Conservation (phyloP, 352 stramenopile species). For the Phytophthora ohioensis region DNA sequence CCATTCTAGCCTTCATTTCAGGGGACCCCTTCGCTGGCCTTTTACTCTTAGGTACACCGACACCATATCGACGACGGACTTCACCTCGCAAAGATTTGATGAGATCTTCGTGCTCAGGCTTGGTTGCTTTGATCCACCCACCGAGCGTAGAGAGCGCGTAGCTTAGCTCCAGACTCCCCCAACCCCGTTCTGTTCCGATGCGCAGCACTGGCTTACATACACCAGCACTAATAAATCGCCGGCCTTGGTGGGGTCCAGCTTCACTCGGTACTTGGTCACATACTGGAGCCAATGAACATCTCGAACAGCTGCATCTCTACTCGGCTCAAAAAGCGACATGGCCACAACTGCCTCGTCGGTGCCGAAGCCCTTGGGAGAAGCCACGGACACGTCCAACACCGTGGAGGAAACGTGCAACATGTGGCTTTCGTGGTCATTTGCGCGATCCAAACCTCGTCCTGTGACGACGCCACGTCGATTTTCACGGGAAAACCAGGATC, state of each 20-base stretch:
- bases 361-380: slow-evolving; percentile 23
- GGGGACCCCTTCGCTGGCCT: no score
- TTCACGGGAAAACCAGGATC: slow-evolving; percentile 46
- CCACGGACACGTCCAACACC: slow-evolving; percentile 44
- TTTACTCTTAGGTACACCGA: no score
- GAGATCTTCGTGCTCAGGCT: no score
- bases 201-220: slow-evolving; percentile 23
- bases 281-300: slow-evolving; percentile 41
- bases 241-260: slow-evolving; percentile 29
- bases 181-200: slow-evolving; percentile 9
- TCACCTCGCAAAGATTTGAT: no score
- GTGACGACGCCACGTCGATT: slow-evolving; percentile 43
- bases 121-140: slow-evolving; percentile 40
- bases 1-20: no score
- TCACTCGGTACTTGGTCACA: slow-evolving; percentile 40
- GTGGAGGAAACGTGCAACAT: no score
- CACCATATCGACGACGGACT: no score
- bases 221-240: slow-evolving; percentile 15
- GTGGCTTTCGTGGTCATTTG: slow-evolving; percentile 1
- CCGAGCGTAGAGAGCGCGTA: slow-evolving; percentile 46
- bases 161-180: slow-evolving; percentile 9
- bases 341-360: slow-evolving; percentile 33
- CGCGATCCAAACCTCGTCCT: slow-evolving; percentile 37
- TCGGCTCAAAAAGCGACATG: slow-evolving; percentile 43
- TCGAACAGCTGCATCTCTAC: slow-evolving; percentile 16